Evolutionary conservation across 768 basidiomycete species (phyloP).

Genomic region (Xanthoconium stramineum): DNA sequence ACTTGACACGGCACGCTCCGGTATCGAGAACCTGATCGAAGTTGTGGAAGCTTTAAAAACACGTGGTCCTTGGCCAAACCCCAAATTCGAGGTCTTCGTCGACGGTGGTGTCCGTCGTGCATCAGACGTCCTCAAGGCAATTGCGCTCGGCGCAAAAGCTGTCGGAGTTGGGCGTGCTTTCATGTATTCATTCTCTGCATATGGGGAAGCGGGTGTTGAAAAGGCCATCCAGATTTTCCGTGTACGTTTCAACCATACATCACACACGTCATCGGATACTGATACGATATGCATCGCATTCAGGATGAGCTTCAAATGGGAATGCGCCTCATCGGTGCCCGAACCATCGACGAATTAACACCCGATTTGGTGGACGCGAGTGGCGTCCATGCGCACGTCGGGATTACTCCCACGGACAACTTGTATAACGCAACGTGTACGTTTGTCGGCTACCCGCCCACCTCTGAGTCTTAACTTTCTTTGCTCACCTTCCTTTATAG

Average conservation of each 20-base stretch:
- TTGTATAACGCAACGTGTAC: constrained; percentile 32
- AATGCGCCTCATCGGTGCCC: constrained; percentile 86
- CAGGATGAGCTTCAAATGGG: constrained; percentile 98
- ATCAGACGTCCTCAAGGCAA: constrained; percentile 80
- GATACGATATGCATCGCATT: neutral
- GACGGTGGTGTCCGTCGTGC: constrained; percentile 91
- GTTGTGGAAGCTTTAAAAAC: constrained; percentile 67
- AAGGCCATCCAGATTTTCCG: constrained; percentile 73
- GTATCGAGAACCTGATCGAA: constrained; percentile 79
- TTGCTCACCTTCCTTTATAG: constrained; percentile 9
- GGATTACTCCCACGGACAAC: constrained; percentile 27
- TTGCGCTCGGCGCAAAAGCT: constrained; percentile 78
- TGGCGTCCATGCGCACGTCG: constrained; percentile 28
- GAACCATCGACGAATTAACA: constrained; percentile 69
- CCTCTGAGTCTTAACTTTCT: neutral
- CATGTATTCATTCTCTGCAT: constrained; percentile 81
- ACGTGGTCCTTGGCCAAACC: constrained; percentile 71
- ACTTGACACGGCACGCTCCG: constrained; percentile 67
- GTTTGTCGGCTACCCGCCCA: constrained; percentile 8
- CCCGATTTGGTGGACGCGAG: constrained; percentile 84
- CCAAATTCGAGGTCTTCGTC: constrained; percentile 79
- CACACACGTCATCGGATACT: constrained; percentile 48
- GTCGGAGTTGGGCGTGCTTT: constrained; percentile 82
- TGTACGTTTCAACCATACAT: constrained; percentile 51
- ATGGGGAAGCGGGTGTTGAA: constrained; percentile 84